These are phyloP conservation scores for Torulaspora quercuum DNA, from an alignment of 805 yeast genomes.

Conservation along the genomic window DNA sequence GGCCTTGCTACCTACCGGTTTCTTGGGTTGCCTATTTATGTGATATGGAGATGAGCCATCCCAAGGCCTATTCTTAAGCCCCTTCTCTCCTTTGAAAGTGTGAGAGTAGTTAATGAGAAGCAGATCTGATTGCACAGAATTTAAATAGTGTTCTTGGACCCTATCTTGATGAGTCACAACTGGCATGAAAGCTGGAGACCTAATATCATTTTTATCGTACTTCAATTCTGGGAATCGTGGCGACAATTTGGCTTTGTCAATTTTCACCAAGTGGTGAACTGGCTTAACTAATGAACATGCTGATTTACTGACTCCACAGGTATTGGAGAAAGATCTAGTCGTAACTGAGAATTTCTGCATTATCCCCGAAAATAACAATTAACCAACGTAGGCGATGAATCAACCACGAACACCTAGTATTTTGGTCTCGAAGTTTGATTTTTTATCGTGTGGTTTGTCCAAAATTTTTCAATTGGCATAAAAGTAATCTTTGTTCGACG, in stretches of 20 bases:
- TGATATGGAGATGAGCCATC: constrained; percentile 86
- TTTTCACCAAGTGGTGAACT: constrained; percentile 82
- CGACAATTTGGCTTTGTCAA: constrained; percentile 69
- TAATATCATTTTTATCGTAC: constrained; percentile 65
- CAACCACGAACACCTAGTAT: too few species aligned
- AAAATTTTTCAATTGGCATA: constrained; percentile 11
- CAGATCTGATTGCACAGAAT: constrained; percentile 72
- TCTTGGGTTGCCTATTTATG: constrained; percentile 70
- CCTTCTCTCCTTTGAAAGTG: constrained; percentile 49
- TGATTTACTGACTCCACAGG: constrained; percentile 42
- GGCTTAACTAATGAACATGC: constrained; percentile 79
- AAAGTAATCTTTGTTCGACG: too few species aligned
- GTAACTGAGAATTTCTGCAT: constrained; percentile 14
- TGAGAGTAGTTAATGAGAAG: constrained; percentile 75
- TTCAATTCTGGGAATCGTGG: constrained; percentile 70
- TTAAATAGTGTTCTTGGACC: constrained; percentile 67
- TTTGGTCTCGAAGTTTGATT: too few species aligned
- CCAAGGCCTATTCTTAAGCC: constrained; percentile 79
- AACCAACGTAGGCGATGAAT: too few species aligned
- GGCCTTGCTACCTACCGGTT: constrained; percentile 71
- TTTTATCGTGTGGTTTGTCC: too few species aligned
- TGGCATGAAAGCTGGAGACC: constrained; percentile 77
- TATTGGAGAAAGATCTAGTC: constrained; percentile 26
- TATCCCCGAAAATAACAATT: too few species aligned
- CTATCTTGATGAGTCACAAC: constrained; percentile 74